These are phyloP conservation scores for Pseudopithomyces chartarum DNA, from an alignment of 2,329 filamentous ascomycete species.

Conservation along the genomic window DNA sequence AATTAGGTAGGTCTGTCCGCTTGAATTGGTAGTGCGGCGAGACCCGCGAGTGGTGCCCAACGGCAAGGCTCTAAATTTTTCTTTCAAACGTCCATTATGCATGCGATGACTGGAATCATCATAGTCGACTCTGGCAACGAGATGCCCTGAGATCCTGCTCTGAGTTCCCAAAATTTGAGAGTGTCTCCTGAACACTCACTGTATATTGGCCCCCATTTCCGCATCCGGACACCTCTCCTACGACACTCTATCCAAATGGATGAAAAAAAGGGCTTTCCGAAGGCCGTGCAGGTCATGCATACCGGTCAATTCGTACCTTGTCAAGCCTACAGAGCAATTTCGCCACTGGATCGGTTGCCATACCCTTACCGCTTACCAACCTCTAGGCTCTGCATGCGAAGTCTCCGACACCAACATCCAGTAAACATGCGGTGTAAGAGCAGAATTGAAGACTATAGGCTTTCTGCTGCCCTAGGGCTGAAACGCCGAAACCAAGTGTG, in stretches of 20 bases:
- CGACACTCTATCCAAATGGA: conserved; percentile 2
- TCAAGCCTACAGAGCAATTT: conserved; percentile 14
- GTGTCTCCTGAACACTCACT: conserved; percentile 13
- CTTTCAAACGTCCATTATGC: neutral
- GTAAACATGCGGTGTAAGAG: conserved; percentile 15
- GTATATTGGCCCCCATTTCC: conserved; percentile 23
- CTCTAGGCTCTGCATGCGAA: conserved; percentile 1
- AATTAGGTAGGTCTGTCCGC: conserved; percentile 9
- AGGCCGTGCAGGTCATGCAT: conserved; percentile 8
- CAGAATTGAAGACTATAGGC: conserved; percentile 5
- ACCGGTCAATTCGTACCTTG: conserved; percentile 15
- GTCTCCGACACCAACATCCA: conserved; percentile 4
- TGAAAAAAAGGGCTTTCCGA: conserved; percentile 7
- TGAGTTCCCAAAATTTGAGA: neutral
- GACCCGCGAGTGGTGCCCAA: conserved; percentile 15
- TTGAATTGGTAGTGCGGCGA: conserved; percentile 16
- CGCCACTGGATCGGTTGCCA: conserved; percentile 20
- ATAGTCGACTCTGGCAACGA: no score
- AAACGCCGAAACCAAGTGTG: conserved; percentile 10
- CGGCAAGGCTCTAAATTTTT: conserved; percentile 8
- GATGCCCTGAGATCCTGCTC: neutral
- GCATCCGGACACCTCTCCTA: conserved; percentile 10
- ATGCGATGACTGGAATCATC: neutral
- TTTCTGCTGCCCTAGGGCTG: conserved; percentile 22
- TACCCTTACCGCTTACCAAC: conserved; percentile 6